These are phyloP conservation scores for Phytophthora ohioensis DNA, from an alignment of 352 stramenopile species.

Conservation along the genomic window DNA sequence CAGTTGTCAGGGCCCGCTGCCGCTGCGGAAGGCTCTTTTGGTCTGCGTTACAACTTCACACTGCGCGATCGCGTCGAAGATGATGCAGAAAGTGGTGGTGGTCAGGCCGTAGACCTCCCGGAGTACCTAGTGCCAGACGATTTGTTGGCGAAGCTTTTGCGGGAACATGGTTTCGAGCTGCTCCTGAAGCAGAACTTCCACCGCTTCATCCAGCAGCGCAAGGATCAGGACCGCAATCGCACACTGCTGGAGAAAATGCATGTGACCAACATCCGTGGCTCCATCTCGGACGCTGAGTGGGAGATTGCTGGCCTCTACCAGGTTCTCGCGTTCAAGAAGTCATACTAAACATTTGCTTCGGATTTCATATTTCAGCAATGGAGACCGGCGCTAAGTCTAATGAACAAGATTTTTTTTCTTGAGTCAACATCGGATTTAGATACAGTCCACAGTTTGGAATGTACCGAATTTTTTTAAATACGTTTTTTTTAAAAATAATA, in stretches of 20 bases:
- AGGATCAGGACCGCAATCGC: slow-evolving; percentile 73
- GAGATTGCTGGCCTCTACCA: slow-evolving; percentile 88
- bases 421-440: no score
- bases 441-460: no score
- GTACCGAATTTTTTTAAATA: no score
- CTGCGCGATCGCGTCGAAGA: slow-evolving; percentile 75
- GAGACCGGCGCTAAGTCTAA: no score
- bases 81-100: slow-evolving; percentile 53
- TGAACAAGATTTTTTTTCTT: no score
- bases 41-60: slow-evolving; percentile 92
- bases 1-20: slow-evolving; percentile 55
- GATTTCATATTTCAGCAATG: no score
- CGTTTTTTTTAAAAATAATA: no score
- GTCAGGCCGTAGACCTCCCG: slow-evolving; percentile 88
- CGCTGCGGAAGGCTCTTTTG: slow-evolving; percentile 65
- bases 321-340: slow-evolving; percentile 87
- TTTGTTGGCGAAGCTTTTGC: slow-evolving; percentile 67
- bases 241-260: slow-evolving; percentile 87
- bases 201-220: slow-evolving; percentile 80
- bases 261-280: slow-evolving; percentile 87
- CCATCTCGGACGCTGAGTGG: slow-evolving; percentile 88
- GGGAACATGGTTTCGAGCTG: slow-evolving; percentile 83
- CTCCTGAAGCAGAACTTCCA: slow-evolving; percentile 89
- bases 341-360: slow-evolving; percentile 49
- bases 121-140: slow-evolving; percentile 93